Conservation (phyloP, 768 basidiomycete species). For the Goffeauzyma gilvescens region DNA sequence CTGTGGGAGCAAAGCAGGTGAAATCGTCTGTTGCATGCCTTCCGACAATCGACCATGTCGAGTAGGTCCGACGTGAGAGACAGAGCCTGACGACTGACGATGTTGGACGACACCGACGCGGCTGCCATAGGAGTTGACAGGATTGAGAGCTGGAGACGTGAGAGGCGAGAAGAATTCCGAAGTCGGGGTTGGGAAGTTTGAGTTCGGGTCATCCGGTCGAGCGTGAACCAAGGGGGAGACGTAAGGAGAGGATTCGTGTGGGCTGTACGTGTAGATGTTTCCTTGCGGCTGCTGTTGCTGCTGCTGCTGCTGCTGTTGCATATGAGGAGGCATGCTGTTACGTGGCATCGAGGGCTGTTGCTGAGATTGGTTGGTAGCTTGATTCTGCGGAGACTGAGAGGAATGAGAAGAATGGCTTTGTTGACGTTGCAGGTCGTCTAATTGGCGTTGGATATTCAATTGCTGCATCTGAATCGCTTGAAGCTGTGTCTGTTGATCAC, state of each 20-base stretch:
- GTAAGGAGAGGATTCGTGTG: constrained; percentile 39
- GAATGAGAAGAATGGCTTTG: constrained; percentile 1
- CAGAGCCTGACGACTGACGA: constrained; percentile 1
- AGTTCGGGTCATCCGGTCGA: constrained; percentile 32
- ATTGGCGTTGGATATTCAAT: constrained; percentile 7
- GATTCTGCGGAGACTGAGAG: too few species aligned
- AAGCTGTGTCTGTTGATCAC: constrained; percentile 12
- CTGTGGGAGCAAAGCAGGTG: constrained; percentile 25
- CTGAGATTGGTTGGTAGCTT: neutral
- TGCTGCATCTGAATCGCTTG: constrained; percentile 28
- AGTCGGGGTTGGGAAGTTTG: constrained; percentile 14
- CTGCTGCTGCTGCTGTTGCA: constrained; percentile 16
- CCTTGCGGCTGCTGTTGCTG: constrained; percentile 30
- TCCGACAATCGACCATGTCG: constrained; percentile 14
- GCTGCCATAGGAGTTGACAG: constrained; percentile 36
- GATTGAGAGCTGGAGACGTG: constrained; percentile 33
- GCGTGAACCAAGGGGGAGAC: constrained; percentile 38
- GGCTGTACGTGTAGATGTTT: too few species aligned
- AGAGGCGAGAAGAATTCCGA: constrained; percentile 33
- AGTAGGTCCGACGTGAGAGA: neutral
- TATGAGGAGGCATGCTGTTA: too few species aligned
- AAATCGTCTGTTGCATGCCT: constrained; percentile 25
- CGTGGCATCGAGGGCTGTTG: too few species aligned
- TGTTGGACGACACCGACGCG: neutral
- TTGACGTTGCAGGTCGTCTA: constrained; percentile 7